Evolutionary conservation across 2,329 filamentous ascomycete species (phyloP), one percentile per base, ranked within the genome.

Genomic region (Aspergillus ibericus): DNA sequence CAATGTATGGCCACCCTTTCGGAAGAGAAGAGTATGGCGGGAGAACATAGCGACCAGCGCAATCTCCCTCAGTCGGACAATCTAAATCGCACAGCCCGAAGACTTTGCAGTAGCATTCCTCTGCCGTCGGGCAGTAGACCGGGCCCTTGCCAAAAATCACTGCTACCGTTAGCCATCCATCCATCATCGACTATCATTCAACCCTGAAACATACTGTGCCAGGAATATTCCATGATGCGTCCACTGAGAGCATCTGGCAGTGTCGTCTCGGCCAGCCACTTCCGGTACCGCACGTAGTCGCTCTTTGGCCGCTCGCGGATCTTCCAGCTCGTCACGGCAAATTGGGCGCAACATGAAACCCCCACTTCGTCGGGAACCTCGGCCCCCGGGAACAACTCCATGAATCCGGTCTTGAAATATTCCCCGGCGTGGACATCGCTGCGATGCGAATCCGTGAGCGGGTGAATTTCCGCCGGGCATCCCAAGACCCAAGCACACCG

Each of bases 51-150:
- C 85, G 81, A 2, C 80, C 80, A 4, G 80, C 74, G 66, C 87
- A 89, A 5, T 63, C 59, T 25, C 76, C 77, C 20, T 78, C 75
- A 16, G 75, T 68, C 2, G 63, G 65, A 54, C 77, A 79, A 13
- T 60, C 64, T 15, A 84, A 63, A 55, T 80, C 64, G 70, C 88
- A 90, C 25, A 87, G 65, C 0, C 87, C 87, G 65, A 86, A 90
- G 15, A 85, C 80, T 40, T 86, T 83, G 73, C 88, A 90, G 70
- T 89, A 89, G 69, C 87, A 90, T 8, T 84, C 81, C 47, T 78
- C 73, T 1, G 85, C 85, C 16, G 77, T 75, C 0, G 88, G 88
- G 63, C 87, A 90, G 64, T 87, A 80, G 1, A 88, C 79, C 6
- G 81, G 70, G 22, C 80, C 72, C 62, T 84, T 82, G 54, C 83